Evolutionary conservation across 2,329 filamentous ascomycete species (phyloP).

Genomic region (Sarocladiaceae sp.): DNA sequence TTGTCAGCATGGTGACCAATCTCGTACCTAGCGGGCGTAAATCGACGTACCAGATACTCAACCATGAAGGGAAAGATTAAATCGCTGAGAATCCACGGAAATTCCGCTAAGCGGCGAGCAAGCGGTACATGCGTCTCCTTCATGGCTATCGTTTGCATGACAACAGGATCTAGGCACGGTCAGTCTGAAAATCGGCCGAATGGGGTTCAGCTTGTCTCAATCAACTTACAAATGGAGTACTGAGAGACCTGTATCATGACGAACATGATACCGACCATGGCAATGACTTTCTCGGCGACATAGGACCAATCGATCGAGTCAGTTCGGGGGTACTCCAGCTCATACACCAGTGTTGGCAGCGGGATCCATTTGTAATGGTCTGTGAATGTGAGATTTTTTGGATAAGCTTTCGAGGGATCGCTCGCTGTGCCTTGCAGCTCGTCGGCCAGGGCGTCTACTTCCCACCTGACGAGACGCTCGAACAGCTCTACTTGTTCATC

Average conservation of each 20-base stretch:
- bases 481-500: conserved; percentile 57
- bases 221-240: conserved; percentile 55
- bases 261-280: conserved; percentile 65
- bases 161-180: conserved; percentile 50
- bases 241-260: conserved; percentile 77
- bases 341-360: conserved; percentile 72
- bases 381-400: conserved; percentile 57
- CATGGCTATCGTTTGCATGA: conserved; percentile 59
- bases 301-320: conserved; percentile 68
- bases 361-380: conserved; percentile 69
- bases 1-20: not conserved
- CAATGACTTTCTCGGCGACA: conserved; percentile 63
- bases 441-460: conserved; percentile 57
- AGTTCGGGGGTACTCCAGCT: conserved; percentile 66
- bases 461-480: conserved; percentile 57
- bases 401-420: conserved; percentile 47
- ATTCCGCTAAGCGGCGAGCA: conserved; percentile 54
- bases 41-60: conserved; percentile 53
- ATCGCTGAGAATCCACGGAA: conserved; percentile 70
- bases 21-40: not conserved
- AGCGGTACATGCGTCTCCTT: conserved; percentile 60
- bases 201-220: too few relatives aligned
- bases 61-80: conserved; percentile 74
- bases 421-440: conserved; percentile 60
- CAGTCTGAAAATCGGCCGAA: too few relatives aligned